Base-by-base conservation (phyloP, 768 basidiomycete genomes). In the Krasilnikovozyma curviuscula region DNA sequence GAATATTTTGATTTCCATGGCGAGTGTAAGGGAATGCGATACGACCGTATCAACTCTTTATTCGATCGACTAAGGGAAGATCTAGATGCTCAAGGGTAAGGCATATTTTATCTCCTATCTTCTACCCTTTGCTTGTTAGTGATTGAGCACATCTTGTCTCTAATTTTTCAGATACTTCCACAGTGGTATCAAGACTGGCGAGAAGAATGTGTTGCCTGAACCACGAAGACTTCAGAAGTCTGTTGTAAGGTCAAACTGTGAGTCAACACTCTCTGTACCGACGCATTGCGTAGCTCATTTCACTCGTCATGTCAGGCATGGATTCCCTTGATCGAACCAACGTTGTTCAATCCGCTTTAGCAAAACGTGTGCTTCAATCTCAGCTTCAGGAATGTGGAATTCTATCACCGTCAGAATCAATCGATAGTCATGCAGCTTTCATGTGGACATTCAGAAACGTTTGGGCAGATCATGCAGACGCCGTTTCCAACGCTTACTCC, bases 1-100 rank as follows among this genome's bases (percentile, higher is more conserved):
- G 71, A 81, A 54, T 93, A 95, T 67, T 98, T 95, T 58, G 93
- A 98, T 61, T 98, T 98, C 69, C 91, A 95, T 63, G 78, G 74
- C 52, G 88, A 97, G 64, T 95, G 89, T 70, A 81, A 76, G 61
- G 72, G 81, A 41, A 83, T 97, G 80, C 78, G 83, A 34, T 98
- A 85, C 77, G 85, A 98, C 61, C 75, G 88, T 39, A 83, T 98
- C 54, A 75, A 75, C 45, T 63, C 85, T 14, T 71, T 98, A 33
- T 73, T 89, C 37, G 83, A 85, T 53, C 69, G 71, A 46, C 61
- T 95, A 42, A 71, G 78, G 10, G 48, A 52, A 2, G 56, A 57
- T 14, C 32, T 66, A 55, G 74, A 79, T 27, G 79, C 67, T 48
- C 72, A 83, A 54, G 80, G 82, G 83, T 81, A 57, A 33, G 73